phyloP scores from a whole-genome alignment of 768 basidiomycete genomes.

The Lyophyllum shimeji region DNA sequence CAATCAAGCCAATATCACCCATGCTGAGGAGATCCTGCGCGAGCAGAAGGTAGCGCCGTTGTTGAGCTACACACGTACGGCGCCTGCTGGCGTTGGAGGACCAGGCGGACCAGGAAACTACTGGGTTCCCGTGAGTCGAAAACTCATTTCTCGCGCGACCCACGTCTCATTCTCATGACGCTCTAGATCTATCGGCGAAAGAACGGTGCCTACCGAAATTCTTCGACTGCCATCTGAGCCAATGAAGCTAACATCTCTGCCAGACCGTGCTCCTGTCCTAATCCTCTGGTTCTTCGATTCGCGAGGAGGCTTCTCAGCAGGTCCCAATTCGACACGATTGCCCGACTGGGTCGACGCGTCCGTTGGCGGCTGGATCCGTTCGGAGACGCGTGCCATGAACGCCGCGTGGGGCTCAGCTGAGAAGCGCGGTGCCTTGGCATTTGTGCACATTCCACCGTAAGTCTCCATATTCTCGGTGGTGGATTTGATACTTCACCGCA shows the following conservation, averaged over 20 bases:
- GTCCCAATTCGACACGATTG: conserved; percentile 42
- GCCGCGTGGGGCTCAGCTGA: conserved; percentile 55
- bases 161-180: neutral
- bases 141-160: neutral
- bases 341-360: conserved; percentile 70
- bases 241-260: neutral
- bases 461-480: conserved; percentile 18
- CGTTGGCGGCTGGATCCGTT: conserved; percentile 60
- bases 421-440: conserved; percentile 57
- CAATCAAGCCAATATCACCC: conserved; percentile 71
- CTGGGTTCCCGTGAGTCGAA: conserved; percentile 65
- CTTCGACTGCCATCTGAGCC: neutral
- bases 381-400: conserved; percentile 55
- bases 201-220: conserved; percentile 25
- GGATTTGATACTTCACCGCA: neutral
- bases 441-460: conserved; percentile 77
- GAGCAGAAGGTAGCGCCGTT: conserved; percentile 52
- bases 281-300: conserved; percentile 83
- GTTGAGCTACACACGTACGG: conserved; percentile 61
- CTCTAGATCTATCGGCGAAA: conserved; percentile 35
- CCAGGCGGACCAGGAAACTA: conserved; percentile 66
- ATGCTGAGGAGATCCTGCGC: conserved; percentile 62
- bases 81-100: conserved; percentile 65
- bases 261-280: conserved; percentile 50
- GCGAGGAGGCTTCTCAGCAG: conserved; percentile 55